phyloP scores from a whole-genome alignment of 768 basidiomycete species.

The Tulasnella sp. region DNA sequence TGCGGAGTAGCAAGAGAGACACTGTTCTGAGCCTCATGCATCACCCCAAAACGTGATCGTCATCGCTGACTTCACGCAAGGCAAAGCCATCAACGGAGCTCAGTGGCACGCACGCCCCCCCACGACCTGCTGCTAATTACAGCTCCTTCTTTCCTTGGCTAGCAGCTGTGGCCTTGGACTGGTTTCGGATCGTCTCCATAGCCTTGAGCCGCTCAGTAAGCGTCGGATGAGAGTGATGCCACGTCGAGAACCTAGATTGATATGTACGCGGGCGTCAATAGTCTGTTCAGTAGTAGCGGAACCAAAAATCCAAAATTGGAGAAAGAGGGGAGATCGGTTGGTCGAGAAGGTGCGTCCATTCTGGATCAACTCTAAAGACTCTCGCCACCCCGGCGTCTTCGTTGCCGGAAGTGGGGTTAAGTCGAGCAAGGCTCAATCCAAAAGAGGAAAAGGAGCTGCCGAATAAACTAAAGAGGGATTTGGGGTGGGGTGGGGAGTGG shows the following conservation, averaged over 20 bases:
- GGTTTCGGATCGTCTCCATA: conserved; percentile 42
- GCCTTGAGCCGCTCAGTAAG: conserved; percentile 81
- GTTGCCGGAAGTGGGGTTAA: not conserved
- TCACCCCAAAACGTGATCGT: not conserved
- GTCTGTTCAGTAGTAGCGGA: not conserved
- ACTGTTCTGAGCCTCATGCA: not conserved
- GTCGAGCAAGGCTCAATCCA: not conserved
- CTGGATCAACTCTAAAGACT: too few relatives aligned
- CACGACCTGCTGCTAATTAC: too few relatives aligned
- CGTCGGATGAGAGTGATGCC: conserved; percentile 94
- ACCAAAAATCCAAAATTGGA: not conserved
- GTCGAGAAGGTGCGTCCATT: too few relatives aligned
- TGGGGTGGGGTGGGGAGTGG: not conserved
- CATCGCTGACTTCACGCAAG: not conserved
- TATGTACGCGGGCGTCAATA: too few relatives aligned
- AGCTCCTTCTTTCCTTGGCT: conserved; percentile 9
- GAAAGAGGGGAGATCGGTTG: not conserved
- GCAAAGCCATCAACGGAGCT: not conserved
- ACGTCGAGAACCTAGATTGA: conserved; percentile 93
- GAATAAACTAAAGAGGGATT: not conserved
- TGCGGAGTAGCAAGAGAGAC: not conserved
- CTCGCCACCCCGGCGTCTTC: not conserved
- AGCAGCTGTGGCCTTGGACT: not conserved
- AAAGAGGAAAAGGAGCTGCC: not conserved
- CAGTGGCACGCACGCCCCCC: not conserved